Evolutionary conservation across 306 rosid genomes (phyloP).

Genomic region (Cotoneaster glaucophyllus): DNA sequence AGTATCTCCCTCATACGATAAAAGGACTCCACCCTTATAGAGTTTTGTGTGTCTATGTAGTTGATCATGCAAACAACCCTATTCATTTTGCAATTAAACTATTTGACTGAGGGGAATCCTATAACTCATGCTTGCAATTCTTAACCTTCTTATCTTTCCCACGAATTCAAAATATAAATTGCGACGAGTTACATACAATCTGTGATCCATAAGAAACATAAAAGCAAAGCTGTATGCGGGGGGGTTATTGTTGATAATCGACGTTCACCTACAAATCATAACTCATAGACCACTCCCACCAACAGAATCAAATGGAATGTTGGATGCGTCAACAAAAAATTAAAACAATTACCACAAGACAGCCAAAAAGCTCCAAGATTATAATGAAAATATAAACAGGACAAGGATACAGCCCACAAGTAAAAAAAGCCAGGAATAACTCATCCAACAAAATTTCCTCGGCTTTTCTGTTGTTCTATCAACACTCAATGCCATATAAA

Average conservation of each 20-base stretch:
- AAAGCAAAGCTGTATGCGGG: background rate
- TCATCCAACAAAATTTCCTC: slow-evolving; percentile 58
- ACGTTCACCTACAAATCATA: background rate
- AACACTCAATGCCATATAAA: slow-evolving; percentile 34
- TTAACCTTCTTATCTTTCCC: too few relatives aligned
- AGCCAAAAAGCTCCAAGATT: slow-evolving; percentile 15
- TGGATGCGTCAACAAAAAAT: background rate
- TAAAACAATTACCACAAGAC: background rate
- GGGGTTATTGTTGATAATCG: background rate
- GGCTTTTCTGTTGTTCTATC: slow-evolving; percentile 29
- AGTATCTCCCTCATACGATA: too few relatives aligned
- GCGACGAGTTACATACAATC: too few relatives aligned
- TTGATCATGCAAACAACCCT: too few relatives aligned
- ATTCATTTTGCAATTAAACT: too few relatives aligned
- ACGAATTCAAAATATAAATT: too few relatives aligned
- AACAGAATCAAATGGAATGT: background rate
- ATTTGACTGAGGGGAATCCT: too few relatives aligned
- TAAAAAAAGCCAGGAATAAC: slow-evolving; percentile 69
- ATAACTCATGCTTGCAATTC: too few relatives aligned
- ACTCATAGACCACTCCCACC: background rate
- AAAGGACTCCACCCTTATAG: too few relatives aligned
- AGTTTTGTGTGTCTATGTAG: too few relatives aligned
- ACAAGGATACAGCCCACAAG: slow-evolving; percentile 54
- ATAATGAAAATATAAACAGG: slow-evolving; percentile 53
- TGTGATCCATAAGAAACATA: background rate